Evolutionary conservation across 2,329 filamentous ascomycete species (phyloP).

Genomic region (Cytospora piceicola): DNA sequence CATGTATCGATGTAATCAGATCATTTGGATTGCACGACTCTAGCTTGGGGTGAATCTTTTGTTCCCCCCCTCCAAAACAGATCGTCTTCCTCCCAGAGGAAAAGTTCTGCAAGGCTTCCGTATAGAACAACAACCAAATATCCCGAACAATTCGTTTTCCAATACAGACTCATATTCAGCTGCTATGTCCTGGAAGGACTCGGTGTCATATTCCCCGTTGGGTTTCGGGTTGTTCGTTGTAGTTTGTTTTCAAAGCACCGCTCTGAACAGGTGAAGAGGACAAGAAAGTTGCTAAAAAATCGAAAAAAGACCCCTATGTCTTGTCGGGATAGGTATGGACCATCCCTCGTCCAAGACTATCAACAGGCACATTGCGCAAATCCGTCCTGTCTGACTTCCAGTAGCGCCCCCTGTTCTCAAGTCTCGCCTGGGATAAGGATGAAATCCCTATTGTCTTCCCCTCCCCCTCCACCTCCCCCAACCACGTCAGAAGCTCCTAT

Average conservation of each 20-base stretch:
- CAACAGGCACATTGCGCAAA: conserved; percentile 9
- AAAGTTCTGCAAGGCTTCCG: neutral
- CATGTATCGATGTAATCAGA: neutral
- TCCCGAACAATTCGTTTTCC: neutral
- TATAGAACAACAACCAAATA: neutral
- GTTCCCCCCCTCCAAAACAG: too few relatives aligned
- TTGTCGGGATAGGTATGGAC: neutral
- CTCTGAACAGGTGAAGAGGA: conserved; percentile 8
- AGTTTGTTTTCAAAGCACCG: conserved; percentile 6
- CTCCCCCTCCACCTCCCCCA: too few relatives aligned
- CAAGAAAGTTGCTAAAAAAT: neutral
- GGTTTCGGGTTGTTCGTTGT: neutral
- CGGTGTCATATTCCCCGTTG: neutral
- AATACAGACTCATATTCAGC: neutral
- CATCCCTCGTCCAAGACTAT: neutral
- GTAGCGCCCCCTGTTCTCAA: conserved; percentile 3
- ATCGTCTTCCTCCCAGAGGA: neutral
- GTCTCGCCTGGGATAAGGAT: conserved; percentile 7
- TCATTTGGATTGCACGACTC: neutral
- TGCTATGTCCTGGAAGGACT: neutral
- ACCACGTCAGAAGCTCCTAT: conserved; percentile 7
- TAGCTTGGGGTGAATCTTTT: neutral
- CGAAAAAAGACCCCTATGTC: neutral
- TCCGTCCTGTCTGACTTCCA: conserved; percentile 33
- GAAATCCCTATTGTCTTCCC: neutral